Conservation (phyloP, 768 basidiomycete genomes). For the Suillus luteus region DNA sequence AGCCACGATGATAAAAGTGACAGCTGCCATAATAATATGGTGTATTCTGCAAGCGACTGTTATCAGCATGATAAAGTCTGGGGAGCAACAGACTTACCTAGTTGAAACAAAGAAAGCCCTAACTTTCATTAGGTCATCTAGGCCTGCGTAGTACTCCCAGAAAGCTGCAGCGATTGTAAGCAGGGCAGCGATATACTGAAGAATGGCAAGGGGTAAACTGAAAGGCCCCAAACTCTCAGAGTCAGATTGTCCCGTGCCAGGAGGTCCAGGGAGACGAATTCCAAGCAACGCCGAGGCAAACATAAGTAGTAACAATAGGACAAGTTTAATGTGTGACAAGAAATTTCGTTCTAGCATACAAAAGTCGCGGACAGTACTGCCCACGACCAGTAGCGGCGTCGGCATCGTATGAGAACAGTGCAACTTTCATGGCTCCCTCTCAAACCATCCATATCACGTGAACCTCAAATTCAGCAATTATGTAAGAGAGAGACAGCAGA, state of each 20-base stretch:
- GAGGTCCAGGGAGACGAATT: constrained; percentile 53
- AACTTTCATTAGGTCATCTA: constrained; percentile 54
- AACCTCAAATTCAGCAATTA: neutral
- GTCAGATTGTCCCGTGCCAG: constrained; percentile 18
- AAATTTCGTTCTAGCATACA: constrained; percentile 81
- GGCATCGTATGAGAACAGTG: constrained; percentile 13
- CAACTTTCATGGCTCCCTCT: neutral
- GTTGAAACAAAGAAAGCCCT: constrained; percentile 61
- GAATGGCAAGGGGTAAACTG: constrained; percentile 49
- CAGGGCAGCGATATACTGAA: constrained; percentile 56
- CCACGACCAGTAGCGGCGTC: constrained; percentile 45
- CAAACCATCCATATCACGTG: neutral
- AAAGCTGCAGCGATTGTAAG: constrained; percentile 55
- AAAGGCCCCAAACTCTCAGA: constrained; percentile 29
- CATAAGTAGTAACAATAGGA: constrained; percentile 61
- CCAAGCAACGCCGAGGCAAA: constrained; percentile 65
- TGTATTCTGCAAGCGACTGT: constrained; percentile 44
- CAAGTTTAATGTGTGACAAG: constrained; percentile 67
- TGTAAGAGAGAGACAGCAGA: neutral
- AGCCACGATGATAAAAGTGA: constrained; percentile 50
- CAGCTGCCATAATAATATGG: constrained; percentile 50
- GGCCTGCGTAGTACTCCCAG: constrained; percentile 68
- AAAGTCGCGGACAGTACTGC: constrained; percentile 71
- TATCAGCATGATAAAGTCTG: constrained; percentile 1
- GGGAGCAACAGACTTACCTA: constrained; percentile 47